Evolutionary conservation across 805 yeast species (phyloP), one percentile per base, ranked within the genome.

Genomic region (Cyberlindnera samutprakarnensis): DNA sequence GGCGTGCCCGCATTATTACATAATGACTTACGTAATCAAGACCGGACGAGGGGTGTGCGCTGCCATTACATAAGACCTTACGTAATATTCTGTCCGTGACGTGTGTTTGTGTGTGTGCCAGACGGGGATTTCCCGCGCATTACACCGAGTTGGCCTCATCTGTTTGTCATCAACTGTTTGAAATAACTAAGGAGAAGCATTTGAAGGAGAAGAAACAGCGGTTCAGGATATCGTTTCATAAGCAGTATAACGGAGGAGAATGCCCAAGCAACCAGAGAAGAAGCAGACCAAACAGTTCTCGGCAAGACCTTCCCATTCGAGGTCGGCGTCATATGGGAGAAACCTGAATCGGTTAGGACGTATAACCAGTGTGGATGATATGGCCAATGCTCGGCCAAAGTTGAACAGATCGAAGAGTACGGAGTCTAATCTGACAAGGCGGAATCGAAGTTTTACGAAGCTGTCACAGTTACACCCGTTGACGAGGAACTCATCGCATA

Each of bases 311-410:
- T 30, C 45, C 2, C 53, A 46, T 33, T 30, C 41, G 7, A 34
- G 54, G 4, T 42, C 55, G 6, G 51, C 49, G 4, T 49, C 54
- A 1, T 40, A 42, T 21, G 53, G 53, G 2, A 42, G 49, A 28
- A 47, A 44, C 23, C 32, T 51, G 24, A 51, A 49, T 41, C 44
- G 37, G 29, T 30, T 46, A 12, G 45, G 35, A 4, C 36, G 46
- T 13, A 39, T 37, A n/a, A 41, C 44, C 11, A 47, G 43, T 32
- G 34, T 40, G 11, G 50, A 35, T 24, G 53, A 46, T 26, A 37
- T 35, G 5, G 19, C 27, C 21, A 7, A 8, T 10, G 15, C 25
- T 14, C 20, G 27, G 20, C 28, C 28, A 16, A 27, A 19, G 13
- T 24, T 50, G 14, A 44, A 43, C 22, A 37, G 55, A 10, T 51